Base-by-base conservation (phyloP, 768 basidiomycete species). In the Pulveroboletus ravenelii region DNA sequence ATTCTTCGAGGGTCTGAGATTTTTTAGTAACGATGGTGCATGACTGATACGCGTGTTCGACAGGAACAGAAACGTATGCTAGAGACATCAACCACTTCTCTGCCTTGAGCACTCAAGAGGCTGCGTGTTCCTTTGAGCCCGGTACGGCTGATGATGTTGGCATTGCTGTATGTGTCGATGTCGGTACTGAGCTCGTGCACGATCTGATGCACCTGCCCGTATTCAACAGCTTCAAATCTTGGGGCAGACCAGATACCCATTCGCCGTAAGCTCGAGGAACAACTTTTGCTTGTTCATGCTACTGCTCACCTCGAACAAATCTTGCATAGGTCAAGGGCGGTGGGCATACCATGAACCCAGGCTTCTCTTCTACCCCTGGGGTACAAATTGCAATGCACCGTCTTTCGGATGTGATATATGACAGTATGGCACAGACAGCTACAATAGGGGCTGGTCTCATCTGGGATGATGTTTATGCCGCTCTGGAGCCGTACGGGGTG, bases 401-500 rank as follows among this genome's bases (percentile, higher is more conserved):
- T 2, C 81, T 84, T 59, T 68, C 70, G 5, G 53, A 74, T 15
- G 72, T 80, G 18, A 66, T 47, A 1, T 81, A 80, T 46, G 61
- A 79, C 40, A 50, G 62, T 2, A 47, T 55, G 0, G 55, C 71
- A 0, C 67, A 74, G 47, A 80, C 74, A 0, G 78, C 63, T 2
- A 67, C 59, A 10, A 53, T 75, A 43, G 72, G 69, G 31, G 59
- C 71, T 8, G 73, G 74, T 6, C 58, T 80, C n/a, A 70, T 81
- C 25, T 87, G 83, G 84, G 84, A 87, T 59, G 77, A 84, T 31
- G 81, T 79, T 64, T 86, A 85, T 53, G 68, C 70, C 3, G 77
- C 75, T 6, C 70, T 87, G 5, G 71, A 67, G 6, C 78, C 76
- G 0, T 57, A 70, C 48, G 71, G 69, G 6, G 76, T 81, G 8